Base-by-base conservation (phyloP, 2,329 filamentous ascomycete species). In the Massarina eburnea region DNA sequence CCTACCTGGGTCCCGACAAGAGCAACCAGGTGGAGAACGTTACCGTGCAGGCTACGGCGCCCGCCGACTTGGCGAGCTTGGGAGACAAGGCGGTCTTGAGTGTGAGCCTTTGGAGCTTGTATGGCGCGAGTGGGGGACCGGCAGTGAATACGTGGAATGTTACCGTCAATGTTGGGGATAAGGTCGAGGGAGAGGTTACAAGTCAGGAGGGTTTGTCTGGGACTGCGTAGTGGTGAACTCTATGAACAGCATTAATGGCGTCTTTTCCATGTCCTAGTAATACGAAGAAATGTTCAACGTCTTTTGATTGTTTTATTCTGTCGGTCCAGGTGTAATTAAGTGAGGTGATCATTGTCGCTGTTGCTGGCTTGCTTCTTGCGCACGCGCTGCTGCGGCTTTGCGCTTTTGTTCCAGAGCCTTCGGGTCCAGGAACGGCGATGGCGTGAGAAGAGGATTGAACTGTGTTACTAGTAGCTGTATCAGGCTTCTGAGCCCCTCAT, bases 1-100 rank as follows among this genome's bases (percentile, higher is more conserved):
- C 61, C 37, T 72, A 72, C 48, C 66, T 76, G 1, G 74, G 73
- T 17, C 67, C 68, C 18, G 30, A 34, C 15, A 49, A 57, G 33
- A 59, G 53, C 15, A 67, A 66, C 51, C 54, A 46, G 3, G 42
- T 56, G 5, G 24, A 53, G n/a, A 62, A 62, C 41, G 51, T 67
- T 24, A 61, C 55, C 1, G 37, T 66, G 8, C 18, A 45, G 12
- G 51, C 61, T 14, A 53, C 47, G 0, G 51, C 56, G 12, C 61
- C 61, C 0, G 47, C 12, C 8, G 41, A 14, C 0, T 27, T 62
- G 18, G 38, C 50, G 2, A 37, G 15, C 10, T 57, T 26, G n/a
- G 17, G 34, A 14, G 54, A 47, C 6, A 54, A 60, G 14, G 43
- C 54, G 2, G 24, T 60, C n/a, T 15, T 61, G 9, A 41, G 66